Conservation (phyloP, 495 filamentous ascomycete species). For the Trichocladium uniseriatum region DNA sequence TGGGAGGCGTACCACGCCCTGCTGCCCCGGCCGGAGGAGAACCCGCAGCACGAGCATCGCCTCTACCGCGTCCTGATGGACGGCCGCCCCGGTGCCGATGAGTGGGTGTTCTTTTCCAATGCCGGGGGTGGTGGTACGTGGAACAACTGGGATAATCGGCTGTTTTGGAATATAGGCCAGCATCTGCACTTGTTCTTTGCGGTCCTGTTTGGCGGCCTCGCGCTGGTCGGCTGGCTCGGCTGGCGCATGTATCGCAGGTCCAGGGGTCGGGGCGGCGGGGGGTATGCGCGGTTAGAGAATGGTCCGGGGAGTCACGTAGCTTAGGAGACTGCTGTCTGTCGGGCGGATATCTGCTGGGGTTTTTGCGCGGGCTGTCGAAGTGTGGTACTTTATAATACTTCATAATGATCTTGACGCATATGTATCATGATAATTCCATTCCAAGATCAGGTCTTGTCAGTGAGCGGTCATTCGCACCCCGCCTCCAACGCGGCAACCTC, state of each 20-base stretch:
- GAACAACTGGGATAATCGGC: conserved; percentile 36
- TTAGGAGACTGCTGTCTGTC: too few relatives aligned
- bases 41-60: conserved; percentile 13
- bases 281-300: too few relatives aligned
- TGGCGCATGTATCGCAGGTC: conserved; percentile 3
- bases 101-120: conserved; percentile 33
- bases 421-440: too few relatives aligned
- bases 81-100: conserved; percentile 27
- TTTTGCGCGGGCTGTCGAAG: too few relatives aligned
- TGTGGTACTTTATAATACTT: too few relatives aligned
- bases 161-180: conserved; percentile 28
- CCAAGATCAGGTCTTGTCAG: too few relatives aligned
- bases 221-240: conserved; percentile 6
- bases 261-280: neutral
- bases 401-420: too few relatives aligned
- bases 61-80: conserved; percentile 37
- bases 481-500: too few relatives aligned
- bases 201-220: conserved; percentile 1
- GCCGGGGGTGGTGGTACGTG: conserved; percentile 32
- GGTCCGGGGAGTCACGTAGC: too few relatives aligned
- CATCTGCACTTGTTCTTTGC: conserved; percentile 34
- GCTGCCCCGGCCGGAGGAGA: conserved; percentile 8
- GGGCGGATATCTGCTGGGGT: too few relatives aligned
- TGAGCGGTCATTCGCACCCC: too few relatives aligned
- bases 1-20: conserved; percentile 61